Evolutionary conservation across 352 stramenopile genomes (phyloP), one percentile per base, ranked within the genome.

Genomic region (Globisporangium megalacanthum): DNA sequence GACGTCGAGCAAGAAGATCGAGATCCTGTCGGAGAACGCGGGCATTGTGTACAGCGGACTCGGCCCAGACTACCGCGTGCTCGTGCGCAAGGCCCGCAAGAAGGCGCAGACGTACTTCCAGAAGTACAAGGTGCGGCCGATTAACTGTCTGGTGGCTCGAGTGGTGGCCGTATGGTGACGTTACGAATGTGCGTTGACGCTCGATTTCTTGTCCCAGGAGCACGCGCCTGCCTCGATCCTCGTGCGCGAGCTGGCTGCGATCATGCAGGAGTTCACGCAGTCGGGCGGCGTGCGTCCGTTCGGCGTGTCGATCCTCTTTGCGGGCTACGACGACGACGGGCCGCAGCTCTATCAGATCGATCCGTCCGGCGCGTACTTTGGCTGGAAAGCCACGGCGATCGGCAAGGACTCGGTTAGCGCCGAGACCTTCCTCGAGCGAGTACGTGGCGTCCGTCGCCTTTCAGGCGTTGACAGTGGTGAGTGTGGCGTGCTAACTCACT

Each of bases 191-290:
- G 2, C 7, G 35, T 5, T 39, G 35, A 39, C 10, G 35, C 35
- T 39, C 35, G 35, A 8, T 8, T 8, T 13, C 35, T 39, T 39
- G 35, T 39, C 7, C 10, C 35, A 39, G 35, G 89, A 96, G 49
- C 81, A 95, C 66, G 95, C 98, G 56, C 97, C 97, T 8, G 87
- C 98, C 7, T 79, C 71, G 31, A 97, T 99, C 83, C 77, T 99
- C 25, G 96, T 99, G 69, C 93, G 96, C 53, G 88, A 98, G 45
- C 96, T 97, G 19, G 97, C 97, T 1, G 86, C 83, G 9, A 93
- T 99, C 49, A 99, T 99, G 97, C 97, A 99, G 80, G 97, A 99
- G 83, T 99, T 98, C 69, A 99, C 96, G 39, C 96, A 97, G 55
- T 95, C 88, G 11, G 96, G 97, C 48, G 97, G 97, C 47, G 97